Conservation (phyloP, 176 grass and related monocot genomes). For the Canna indica region DNA sequence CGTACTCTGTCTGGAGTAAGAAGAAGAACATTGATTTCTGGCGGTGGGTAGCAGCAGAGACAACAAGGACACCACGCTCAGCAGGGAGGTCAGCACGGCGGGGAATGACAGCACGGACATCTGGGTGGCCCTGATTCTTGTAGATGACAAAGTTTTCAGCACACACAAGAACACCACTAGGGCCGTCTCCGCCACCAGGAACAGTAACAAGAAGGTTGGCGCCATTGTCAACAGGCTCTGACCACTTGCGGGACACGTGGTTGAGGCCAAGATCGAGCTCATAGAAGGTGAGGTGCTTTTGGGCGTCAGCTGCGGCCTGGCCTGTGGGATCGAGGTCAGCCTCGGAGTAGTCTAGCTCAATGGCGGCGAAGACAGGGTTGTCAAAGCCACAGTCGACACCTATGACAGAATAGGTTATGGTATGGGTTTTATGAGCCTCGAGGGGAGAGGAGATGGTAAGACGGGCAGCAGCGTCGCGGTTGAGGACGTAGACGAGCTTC, state of each 20-base stretch:
- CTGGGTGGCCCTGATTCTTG: slow-evolving; percentile 88
- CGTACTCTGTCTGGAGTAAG: slow-evolving; percentile 79
- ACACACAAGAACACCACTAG: slow-evolving; percentile 82
- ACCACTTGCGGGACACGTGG: slow-evolving; percentile 87
- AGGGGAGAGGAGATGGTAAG: slow-evolving; percentile 94
- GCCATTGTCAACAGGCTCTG: slow-evolving; percentile 79
- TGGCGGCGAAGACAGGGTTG: slow-evolving; percentile 75
- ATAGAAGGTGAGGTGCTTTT: slow-evolving; percentile 95
- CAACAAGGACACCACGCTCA: slow-evolving; percentile 91
- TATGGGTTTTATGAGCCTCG: slow-evolving; percentile 88
- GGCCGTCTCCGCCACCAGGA: slow-evolving; percentile 74
- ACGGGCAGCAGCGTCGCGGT: slow-evolving; percentile 60
- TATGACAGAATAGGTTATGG: slow-evolving; percentile 61
- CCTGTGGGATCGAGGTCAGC: slow-evolving; percentile 70
- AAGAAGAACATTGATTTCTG: slow-evolving; percentile 95
- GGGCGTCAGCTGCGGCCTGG: slow-evolving; percentile 71
- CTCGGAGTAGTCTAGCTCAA: slow-evolving; percentile 90
- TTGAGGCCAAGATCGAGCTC: slow-evolving; percentile 95
- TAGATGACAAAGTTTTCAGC: slow-evolving; percentile 92
- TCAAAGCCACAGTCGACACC: slow-evolving; percentile 93
- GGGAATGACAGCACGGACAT: slow-evolving; percentile 83
- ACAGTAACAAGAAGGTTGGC: slow-evolving; percentile 87
- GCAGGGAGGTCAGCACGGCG: slow-evolving; percentile 83
- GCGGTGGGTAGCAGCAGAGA: slow-evolving; percentile 80
- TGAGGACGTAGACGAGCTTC: slow-evolving; percentile 95